phyloP scores from a whole-genome alignment of 495 filamentous ascomycete species.

The Thermochaetoides thermophila region DNA sequence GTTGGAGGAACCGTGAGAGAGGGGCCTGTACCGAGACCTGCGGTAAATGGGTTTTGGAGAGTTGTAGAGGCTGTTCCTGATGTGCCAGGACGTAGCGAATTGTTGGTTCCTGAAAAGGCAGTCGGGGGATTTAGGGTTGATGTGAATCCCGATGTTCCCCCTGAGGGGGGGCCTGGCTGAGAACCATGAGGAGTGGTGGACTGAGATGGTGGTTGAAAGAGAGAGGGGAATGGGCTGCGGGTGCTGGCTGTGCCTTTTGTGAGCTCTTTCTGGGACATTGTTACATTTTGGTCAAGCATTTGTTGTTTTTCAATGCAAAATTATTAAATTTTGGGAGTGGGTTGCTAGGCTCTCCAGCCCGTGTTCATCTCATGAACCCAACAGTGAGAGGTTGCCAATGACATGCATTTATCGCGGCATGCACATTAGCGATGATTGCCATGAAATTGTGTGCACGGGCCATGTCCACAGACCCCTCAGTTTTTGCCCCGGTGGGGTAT shows the following conservation, averaged over 20 bases:
- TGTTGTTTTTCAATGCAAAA: not conserved
- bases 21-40: too few species aligned
- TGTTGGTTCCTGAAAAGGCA: too few species aligned
- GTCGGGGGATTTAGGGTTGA: not conserved
- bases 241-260: slow-evolving; percentile 32
- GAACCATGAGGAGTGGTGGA: slow-evolving; percentile 67
- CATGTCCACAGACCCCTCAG: not conserved
- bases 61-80: too few species aligned
- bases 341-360: not conserved
- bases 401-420: not conserved
- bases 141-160: slow-evolving; percentile 11
- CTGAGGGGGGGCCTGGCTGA: slow-evolving; percentile 29
- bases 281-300: slow-evolving; percentile 20
- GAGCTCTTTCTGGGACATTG: slow-evolving; percentile 30
- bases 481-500: not conserved
- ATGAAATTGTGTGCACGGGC: not conserved
- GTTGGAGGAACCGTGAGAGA: too few species aligned
- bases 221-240: slow-evolving; percentile 57
- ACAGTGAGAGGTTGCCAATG: not conserved
- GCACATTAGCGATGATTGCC: not conserved
- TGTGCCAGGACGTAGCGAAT: too few species aligned
- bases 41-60: too few species aligned
- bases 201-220: slow-evolving; percentile 69
- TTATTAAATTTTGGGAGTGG: not conserved
- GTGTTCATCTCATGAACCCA: not conserved